Conservation (phyloP, 2,329 filamentous ascomycete genomes). For the Fusarium pseudoanthophilum region DNA sequence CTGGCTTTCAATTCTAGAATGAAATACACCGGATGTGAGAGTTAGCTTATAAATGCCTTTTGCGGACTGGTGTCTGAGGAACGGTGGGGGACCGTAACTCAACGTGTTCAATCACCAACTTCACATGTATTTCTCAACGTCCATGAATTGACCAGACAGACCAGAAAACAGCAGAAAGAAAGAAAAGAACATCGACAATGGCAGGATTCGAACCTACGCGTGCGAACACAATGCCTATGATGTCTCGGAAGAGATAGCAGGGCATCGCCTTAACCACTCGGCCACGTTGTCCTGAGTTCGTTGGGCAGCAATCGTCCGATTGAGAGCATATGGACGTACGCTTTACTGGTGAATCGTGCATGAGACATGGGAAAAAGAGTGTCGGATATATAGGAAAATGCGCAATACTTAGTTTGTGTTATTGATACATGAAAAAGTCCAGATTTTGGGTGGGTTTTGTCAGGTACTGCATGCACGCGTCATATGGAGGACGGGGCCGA, state of each 20-base stretch:
- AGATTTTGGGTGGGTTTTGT: rapidly evolving
- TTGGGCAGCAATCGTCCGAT: neutral
- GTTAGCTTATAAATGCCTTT: neutral
- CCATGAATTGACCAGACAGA: neutral
- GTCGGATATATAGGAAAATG: rapidly evolving
- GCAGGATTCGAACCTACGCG: slow-evolving; percentile 21
- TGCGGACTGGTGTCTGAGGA: neutral
- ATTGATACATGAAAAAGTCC: too few relatives aligned
- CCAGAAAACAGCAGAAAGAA: rapidly evolving
- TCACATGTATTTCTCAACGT: rapidly evolving
- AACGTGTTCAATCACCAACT: neutral
- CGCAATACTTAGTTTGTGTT: rapidly evolving
- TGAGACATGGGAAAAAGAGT: too few relatives aligned
- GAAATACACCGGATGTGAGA: rapidly evolving
- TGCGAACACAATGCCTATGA: too few relatives aligned
- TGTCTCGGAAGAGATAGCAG: slow-evolving; percentile 20
- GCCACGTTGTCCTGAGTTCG: slow-evolving; percentile 8
- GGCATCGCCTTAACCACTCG: slow-evolving; percentile 27
- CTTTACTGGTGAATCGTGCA: rapidly evolving
- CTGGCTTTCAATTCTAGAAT: rapidly evolving
- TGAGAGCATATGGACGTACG: neutral
- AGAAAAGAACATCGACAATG: neutral
- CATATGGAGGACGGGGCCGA: too few relatives aligned
- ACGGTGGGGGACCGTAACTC: neutral
- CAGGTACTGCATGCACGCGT: neutral